Evolutionary conservation across 192 early-diverging fungal genomes (phyloP), one percentile per base, ranked within the genome.

Genomic region (Phlyctochytrium planicorne): DNA sequence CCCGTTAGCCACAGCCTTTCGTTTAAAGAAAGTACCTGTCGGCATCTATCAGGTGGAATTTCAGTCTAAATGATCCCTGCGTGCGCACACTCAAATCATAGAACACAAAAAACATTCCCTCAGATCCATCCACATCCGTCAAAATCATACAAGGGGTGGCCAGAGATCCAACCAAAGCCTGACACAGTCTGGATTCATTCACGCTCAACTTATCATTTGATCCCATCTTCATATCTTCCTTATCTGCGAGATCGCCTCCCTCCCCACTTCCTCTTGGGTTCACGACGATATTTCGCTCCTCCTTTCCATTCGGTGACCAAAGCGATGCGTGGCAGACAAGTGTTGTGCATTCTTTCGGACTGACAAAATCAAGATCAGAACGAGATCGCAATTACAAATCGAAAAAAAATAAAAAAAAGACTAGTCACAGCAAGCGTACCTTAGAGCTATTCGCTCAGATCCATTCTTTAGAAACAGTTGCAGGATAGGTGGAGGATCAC

Each of bases 51-150:
- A 80, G 32, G 30, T 78, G 34, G 62, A 80, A 78, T 55, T 72
- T 71, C 17, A 80, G 60, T n/a, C 75, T 34, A 65, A 63, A 80
- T 17, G 17, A 25, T 27, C 79, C 79, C n/a, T 53, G 37, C 4
- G 63, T 52, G 27, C 79, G 71, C 2, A 80, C 73, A 40, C 63
- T 36, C 29, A 80, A 27, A 37, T 80, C 79, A n/a, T 72, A 53
- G 69, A 80, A 80, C 34, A 76, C 65, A 53, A 80, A 80, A 53
- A 78, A 78, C 65, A 74, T 62, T 17, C 67, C 63, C 63, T 67
- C 35, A 25, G 33, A 23, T 17, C 67, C 68, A 32, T 78, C 65
- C 25, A 62, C n/a, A 25, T 75, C 75, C 1, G 60, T 55, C 50
- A 78, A 53, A 12, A 72, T 66, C 12, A 65, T 50, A 32, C 72